Evolutionary conservation across 1,284 basidiomycete genomes (phyloP).

Genomic region (Puccinia coronata): DNA sequence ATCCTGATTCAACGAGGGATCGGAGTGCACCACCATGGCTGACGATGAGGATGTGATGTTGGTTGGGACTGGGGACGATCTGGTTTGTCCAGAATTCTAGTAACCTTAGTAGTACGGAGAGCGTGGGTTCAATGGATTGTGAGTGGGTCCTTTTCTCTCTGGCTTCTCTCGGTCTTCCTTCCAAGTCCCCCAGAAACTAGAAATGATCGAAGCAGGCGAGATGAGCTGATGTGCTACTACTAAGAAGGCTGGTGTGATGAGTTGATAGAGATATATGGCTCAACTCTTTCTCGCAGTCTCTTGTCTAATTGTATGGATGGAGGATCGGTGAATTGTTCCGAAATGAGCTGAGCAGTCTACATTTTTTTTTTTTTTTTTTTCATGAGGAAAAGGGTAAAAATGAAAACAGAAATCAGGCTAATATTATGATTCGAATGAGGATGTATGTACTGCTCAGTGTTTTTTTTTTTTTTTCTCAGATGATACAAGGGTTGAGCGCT

Average conservation of each 20-base stretch:
- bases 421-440: background rate
- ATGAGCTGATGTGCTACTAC: background rate
- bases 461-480: background rate
- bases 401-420: background rate
- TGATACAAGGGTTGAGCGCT: background rate
- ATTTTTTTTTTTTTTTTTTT: no score
- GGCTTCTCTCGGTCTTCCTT: slow-evolving; percentile 25
- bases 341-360: slow-evolving; percentile 37
- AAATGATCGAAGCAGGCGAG: background rate
- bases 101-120: slow-evolving; percentile 18
- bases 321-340: slow-evolving; percentile 11
- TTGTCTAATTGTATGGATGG: slow-evolving; percentile 24
- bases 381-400: background rate
- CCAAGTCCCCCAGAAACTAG: slow-evolving; percentile 34
- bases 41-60: slow-evolving; percentile 32
- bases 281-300: slow-evolving; percentile 38
- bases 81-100: slow-evolving; percentile 38
- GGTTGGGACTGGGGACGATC: background rate
- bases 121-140: slow-evolving; percentile 28
- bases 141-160: background rate
- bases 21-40: slow-evolving; percentile 42
- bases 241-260: background rate
- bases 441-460: background rate
- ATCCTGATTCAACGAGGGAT: slow-evolving; percentile 34
- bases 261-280: background rate